Conservation (phyloP, 2,329 filamentous ascomycete species). For the Pseudofabraea citricarpa region DNA sequence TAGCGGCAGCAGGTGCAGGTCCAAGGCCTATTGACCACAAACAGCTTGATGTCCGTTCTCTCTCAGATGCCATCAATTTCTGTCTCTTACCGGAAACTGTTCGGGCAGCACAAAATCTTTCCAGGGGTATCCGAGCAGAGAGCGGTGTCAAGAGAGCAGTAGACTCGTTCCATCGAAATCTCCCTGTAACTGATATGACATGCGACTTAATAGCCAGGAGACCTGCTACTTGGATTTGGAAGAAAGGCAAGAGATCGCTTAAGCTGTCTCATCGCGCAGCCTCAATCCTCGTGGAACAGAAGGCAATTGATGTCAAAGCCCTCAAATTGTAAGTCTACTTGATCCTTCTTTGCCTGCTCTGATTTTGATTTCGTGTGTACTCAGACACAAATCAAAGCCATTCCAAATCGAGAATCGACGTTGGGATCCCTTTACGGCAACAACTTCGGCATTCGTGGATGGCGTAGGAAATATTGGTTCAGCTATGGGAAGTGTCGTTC, state of each 20-base stretch:
- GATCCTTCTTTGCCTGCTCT: neutral
- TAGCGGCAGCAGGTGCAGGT: constrained; percentile 33
- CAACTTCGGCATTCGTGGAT: constrained; percentile 8
- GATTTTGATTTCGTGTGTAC: neutral
- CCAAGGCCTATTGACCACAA: constrained; percentile 31
- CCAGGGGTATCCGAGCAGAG: constrained; percentile 29
- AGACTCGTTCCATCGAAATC: constrained; percentile 32
- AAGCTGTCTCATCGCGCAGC: constrained; percentile 47
- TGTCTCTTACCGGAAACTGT: constrained; percentile 28
- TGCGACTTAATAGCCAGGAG: constrained; percentile 34
- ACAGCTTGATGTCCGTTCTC: constrained; percentile 27
- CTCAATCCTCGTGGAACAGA: constrained; percentile 44
- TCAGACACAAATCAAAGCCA: constrained; percentile 7
- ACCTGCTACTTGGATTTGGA: constrained; percentile 45
- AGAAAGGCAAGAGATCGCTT: constrained; percentile 24
- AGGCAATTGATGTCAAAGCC: constrained; percentile 44
- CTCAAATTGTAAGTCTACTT: constrained; percentile 32
- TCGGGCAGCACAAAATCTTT: constrained; percentile 26
- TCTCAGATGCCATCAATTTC: constrained; percentile 32
- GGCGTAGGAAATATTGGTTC: constrained; percentile 2
- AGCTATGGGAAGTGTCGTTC: constrained; percentile 1
- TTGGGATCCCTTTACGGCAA: constrained; percentile 29
- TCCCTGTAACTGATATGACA: constrained; percentile 26
- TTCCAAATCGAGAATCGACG: constrained; percentile 28
- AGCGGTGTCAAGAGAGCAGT: constrained; percentile 33